Percentiles rank a stretch among this genome's conserved stretches.
These are phyloP conservation scores for Fusarium protoensiforme DNA, from an alignment of 2,329 filamentous ascomycete species.

Conservation along the genomic window DNA sequence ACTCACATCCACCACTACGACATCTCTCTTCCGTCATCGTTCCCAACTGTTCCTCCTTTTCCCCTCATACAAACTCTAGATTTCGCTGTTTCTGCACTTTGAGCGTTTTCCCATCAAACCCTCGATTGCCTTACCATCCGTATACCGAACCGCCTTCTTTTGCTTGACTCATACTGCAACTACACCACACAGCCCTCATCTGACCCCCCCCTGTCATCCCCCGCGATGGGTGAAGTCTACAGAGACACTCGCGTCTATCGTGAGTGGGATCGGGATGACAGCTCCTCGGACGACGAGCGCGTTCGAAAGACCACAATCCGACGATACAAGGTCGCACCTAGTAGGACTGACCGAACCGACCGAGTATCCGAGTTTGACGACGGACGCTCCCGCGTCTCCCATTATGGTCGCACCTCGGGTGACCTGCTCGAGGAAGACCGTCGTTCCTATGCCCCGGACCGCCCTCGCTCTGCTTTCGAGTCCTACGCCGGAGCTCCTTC, in stretches of 20 bases:
- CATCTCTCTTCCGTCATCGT: constrained; percentile 42
- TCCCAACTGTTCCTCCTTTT: constrained; percentile 30
- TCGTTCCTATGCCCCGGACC: constrained; percentile 58
- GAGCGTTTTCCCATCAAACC: constrained; percentile 27
- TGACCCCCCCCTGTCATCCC: constrained; percentile 30
- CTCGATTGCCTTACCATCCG: not conserved
- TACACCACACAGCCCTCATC: constrained; percentile 21
- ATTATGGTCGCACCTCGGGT: constrained; percentile 51
- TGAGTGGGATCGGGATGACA: constrained; percentile 46
- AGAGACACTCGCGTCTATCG: constrained; percentile 50
- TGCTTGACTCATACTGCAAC: constrained; percentile 16
- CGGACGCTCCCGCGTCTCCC: constrained; percentile 57
- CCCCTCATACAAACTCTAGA: constrained; percentile 30
- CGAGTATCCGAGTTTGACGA: constrained; percentile 58
- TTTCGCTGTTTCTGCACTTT: constrained; percentile 32
- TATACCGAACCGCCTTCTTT: not conserved
- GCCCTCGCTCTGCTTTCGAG: constrained; percentile 64
- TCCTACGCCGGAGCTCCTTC: constrained; percentile 50
- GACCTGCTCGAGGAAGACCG: constrained; percentile 58
- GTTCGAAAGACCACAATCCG: constrained; percentile 61
- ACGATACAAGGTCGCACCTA: constrained; percentile 62
- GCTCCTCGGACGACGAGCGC: constrained; percentile 57
- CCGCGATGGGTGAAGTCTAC: constrained; percentile 50
- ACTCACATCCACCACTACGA: constrained; percentile 12
- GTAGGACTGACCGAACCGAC: constrained; percentile 54